Conservation (phyloP, 306 rosid genomes). For the Sindora glabra region DNA sequence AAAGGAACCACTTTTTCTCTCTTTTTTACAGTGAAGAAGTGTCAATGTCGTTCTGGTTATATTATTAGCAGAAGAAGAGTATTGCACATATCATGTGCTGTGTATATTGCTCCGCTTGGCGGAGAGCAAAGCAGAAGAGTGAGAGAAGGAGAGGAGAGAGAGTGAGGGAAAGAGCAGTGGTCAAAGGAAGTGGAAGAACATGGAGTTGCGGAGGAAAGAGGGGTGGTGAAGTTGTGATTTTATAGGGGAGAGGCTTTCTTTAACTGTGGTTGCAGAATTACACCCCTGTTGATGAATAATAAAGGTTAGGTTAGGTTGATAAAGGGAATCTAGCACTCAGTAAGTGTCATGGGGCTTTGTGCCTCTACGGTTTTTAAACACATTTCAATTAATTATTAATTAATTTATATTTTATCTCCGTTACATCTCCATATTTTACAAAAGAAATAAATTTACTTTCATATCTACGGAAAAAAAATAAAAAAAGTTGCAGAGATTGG, state of each 20-base stretch:
- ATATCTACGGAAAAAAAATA: no score
- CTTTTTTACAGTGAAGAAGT: slow-evolving; percentile 10
- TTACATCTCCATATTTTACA: no score
- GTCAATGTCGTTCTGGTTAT: slow-evolving; percentile 36
- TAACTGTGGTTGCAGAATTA: slow-evolving; percentile 14
- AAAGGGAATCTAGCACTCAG: slow-evolving; percentile 21
- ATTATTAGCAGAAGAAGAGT: slow-evolving; percentile 14
- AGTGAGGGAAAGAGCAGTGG: slow-evolving; percentile 32
- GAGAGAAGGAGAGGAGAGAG: not conserved
- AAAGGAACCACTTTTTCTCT: no score
- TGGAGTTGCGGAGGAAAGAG: slow-evolving; percentile 29
- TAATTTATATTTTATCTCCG: no score
- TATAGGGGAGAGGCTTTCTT: slow-evolving; percentile 39
- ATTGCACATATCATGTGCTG: not conserved
- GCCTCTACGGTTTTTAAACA: no score
- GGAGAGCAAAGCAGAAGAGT: slow-evolving; percentile 14
- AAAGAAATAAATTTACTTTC: no score
- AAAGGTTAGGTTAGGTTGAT: not conserved
- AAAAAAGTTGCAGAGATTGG: no score
- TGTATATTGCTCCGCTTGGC: not conserved
- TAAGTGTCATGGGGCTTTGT: slow-evolving; percentile 19
- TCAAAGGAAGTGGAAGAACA: slow-evolving; percentile 41
- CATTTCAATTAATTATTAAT: no score
- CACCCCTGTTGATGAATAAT: not conserved
- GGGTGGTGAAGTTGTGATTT: slow-evolving; percentile 18